Percentiles rank a stretch among this genome's conserved stretches.
Evolutionary conservation across 2,329 filamentous ascomycete genomes (phyloP).

Genomic region (Ceratocystis albifundus): DNA sequence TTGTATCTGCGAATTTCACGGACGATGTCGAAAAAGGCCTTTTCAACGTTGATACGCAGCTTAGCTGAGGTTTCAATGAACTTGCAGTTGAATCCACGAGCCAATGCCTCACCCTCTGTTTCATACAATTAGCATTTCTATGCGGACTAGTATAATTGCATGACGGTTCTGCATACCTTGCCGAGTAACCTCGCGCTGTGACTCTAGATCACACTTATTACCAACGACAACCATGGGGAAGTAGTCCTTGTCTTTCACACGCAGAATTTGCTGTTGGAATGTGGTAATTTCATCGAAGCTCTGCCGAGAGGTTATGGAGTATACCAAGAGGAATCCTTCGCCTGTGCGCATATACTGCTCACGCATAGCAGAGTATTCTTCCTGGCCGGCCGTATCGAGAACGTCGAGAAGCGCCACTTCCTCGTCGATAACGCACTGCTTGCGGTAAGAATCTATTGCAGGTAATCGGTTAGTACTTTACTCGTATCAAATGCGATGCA

Average conservation of each 20-base stretch:
- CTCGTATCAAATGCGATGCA: neutral
- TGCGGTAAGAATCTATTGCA: constrained; percentile 87
- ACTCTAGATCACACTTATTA: constrained; percentile 98
- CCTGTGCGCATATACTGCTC: constrained; percentile 99
- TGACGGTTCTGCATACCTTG: constrained; percentile 53
- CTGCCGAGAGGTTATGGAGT: constrained; percentile 94
- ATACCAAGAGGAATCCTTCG: constrained; percentile 93
- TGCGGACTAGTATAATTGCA: neutral
- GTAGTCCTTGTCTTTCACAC: constrained; percentile 99
- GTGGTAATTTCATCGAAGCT: constrained; percentile 98
- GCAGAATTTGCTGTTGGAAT: constrained; percentile 95
- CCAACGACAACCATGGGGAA: constrained; percentile 98
- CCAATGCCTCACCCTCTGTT: constrained; percentile 79
- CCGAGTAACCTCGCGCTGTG: constrained; percentile 79
- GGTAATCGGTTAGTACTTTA: neutral
- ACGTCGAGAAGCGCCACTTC: constrained; percentile 96
- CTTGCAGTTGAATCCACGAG: constrained; percentile 82
- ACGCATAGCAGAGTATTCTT: constrained; percentile 98
- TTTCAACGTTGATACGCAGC: constrained; percentile 94
- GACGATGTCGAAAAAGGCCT: constrained; percentile 96
- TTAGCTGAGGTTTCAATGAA: constrained; percentile 99
- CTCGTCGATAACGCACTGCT: constrained; percentile 98
- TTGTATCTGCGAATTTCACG: constrained; percentile 97
- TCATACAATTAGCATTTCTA: neutral
- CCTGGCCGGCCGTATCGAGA: constrained; percentile 93